Conservation (phyloP, 768 basidiomycete species). For the Neoboletus brunneissimus region DNA sequence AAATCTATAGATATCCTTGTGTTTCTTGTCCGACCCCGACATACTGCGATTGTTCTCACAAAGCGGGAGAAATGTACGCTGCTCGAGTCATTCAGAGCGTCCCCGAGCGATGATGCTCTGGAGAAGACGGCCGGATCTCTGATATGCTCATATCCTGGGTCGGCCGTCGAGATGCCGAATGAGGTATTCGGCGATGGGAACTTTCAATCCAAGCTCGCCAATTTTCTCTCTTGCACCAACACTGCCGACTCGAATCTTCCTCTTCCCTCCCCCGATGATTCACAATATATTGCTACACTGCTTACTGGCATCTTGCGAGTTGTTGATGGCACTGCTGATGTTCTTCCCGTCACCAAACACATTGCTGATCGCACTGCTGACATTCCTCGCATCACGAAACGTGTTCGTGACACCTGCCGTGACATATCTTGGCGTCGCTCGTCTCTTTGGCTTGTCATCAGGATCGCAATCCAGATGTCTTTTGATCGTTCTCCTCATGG, state of each 20-base stretch:
- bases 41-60: conserved; percentile 41
- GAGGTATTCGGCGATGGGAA: conserved; percentile 6
- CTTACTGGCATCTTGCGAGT: background rate
- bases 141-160: conserved; percentile 26
- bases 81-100: conserved; percentile 17
- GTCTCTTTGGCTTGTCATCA: conserved; percentile 11
- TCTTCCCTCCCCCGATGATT: background rate
- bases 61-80: conserved; percentile 16
- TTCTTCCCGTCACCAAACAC: too few species aligned
- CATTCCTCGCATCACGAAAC: conserved; percentile 23
- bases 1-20: conserved; percentile 32
- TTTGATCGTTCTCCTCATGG: background rate
- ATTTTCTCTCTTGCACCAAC: background rate
- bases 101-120: conserved; percentile 30
- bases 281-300: background rate
- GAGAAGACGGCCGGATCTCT: conserved; percentile 25
- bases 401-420: conserved; percentile 13
- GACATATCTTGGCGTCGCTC: too few species aligned
- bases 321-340: background rate
- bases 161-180: conserved; percentile 12
- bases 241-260: background rate
- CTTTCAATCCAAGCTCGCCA: conserved; percentile 16
- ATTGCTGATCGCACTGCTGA: background rate
- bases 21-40: conserved; percentile 40
- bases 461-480: conserved; percentile 29